Base-by-base conservation (phyloP, 2,329 filamentous ascomycete species). In the Penicillium janthinellum region DNA sequence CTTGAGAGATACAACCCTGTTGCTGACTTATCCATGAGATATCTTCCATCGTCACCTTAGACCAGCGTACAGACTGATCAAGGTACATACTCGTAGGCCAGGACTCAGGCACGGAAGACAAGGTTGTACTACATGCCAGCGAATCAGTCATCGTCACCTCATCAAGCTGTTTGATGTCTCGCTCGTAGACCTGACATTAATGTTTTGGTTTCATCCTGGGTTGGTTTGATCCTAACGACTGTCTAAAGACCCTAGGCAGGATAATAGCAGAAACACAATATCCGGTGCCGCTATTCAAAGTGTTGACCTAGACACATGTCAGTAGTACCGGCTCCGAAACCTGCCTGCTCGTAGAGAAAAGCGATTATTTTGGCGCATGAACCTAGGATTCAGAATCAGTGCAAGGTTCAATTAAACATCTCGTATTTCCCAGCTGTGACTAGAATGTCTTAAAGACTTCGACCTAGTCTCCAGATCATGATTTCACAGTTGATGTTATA, bases 391-490 rank as follows among this genome's bases (percentile, higher is more conserved):
- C 38, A 54, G 38, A 61, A 44, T 34, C 61, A 50, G 57, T 48
- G 54, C 44, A 4, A 28, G 11, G 22, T 39, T n/a, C 41, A 38
- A 48, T 34, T 17, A n/a, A 5, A 5, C 22, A 42, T 34, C 49
- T 58, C 52, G 59, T 56, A 41, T 58, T 54, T 20, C 7, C 31
- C 3, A 51, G 44, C 54, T 58, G 44, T 42, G 51, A 47, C 54
- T 50, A 37, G 54, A 64, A 60, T 57, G 42, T 62, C 53, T 60
- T 28, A 37, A 39, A 57, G 20, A 39, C 31, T 10, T 47, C 25
- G 50, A 20, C 52, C 47, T 17, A 22, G 52, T 44, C 54, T 49
- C 17, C 25, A 49, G 22, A 41, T 38, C 17, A 22, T 17, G 4
- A 49, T 20, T 28, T 41, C 15, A n/a, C 20, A 4, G 44, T 25